Evolutionary conservation across 2,329 filamentous ascomycete genomes (phyloP).

Genomic region (Helicocarpus griseus): DNA sequence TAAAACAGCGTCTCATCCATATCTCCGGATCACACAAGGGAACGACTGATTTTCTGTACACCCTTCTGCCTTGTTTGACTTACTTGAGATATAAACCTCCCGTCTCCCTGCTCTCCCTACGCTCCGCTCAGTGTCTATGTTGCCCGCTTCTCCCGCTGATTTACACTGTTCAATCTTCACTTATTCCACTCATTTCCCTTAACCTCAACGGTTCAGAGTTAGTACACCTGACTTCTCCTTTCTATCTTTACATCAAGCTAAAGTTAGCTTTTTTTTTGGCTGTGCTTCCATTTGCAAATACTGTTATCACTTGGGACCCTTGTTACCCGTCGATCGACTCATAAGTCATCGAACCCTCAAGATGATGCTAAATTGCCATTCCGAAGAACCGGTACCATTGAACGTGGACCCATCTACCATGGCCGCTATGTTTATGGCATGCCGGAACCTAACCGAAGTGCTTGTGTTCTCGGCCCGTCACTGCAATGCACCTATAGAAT

Average conservation of each 20-base stretch:
- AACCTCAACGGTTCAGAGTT: background rate
- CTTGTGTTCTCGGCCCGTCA: conserved; percentile 1
- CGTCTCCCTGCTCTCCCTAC: background rate
- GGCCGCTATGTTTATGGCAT: conserved; percentile 1
- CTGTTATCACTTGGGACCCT: background rate
- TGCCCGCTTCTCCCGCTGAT: background rate
- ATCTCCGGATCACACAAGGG: background rate
- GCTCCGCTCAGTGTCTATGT: background rate
- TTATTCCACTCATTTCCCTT: background rate
- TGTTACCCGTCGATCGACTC: background rate
- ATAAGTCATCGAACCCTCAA: background rate
- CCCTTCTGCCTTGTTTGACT: background rate
- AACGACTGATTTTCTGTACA: background rate
- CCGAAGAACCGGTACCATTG: background rate
- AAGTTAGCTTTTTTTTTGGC: background rate
- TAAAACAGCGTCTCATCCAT: background rate
- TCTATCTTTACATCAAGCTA: background rate
- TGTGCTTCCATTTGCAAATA: background rate
- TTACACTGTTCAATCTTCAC: background rate
- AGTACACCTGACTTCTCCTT: background rate
- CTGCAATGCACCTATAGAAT: conserved; percentile 5
- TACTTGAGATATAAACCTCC: background rate
- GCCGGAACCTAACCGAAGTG: conserved; percentile 4
- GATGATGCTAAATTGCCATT: background rate
- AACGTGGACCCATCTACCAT: conserved; percentile 1